phyloP scores from a whole-genome alignment of 306 rosid species.

The Acmispon strigosus region DNA sequence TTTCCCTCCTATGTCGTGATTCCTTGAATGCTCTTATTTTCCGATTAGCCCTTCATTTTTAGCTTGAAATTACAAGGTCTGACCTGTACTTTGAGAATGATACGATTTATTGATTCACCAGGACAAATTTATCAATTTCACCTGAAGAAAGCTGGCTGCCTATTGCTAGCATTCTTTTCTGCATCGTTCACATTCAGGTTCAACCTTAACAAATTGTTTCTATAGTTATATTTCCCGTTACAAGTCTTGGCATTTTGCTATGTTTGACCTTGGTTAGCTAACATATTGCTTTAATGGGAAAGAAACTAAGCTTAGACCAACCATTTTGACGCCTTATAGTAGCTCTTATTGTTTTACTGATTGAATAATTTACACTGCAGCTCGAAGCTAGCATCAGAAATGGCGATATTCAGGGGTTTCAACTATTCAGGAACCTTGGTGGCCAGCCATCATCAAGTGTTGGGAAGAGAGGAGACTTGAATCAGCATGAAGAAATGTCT shows the following conservation, averaged over 20 bases:
- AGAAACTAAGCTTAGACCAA: background rate
- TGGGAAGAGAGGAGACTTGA: conserved; percentile 20
- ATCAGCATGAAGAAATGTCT: conserved; percentile 31
- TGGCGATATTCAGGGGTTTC: conserved; percentile 80
- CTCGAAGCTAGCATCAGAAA: conserved; percentile 76
- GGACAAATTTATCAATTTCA: conserved; percentile 72
- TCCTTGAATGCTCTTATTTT: background rate
- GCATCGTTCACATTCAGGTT: conserved; percentile 92
- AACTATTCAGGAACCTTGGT: conserved; percentile 42
- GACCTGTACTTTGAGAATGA: background rate
- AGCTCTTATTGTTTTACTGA: background rate
- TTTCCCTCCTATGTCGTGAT: background rate
- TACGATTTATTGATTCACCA: conserved; percentile 25
- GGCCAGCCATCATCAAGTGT: conserved; percentile 28
- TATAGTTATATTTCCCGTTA: background rate
- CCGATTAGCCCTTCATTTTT: background rate
- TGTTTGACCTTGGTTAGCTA: background rate
- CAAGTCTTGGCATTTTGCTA: background rate
- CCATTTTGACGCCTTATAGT: background rate
- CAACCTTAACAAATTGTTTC: background rate
- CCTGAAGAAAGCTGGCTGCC: conserved; percentile 97
- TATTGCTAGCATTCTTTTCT: conserved; percentile 73
- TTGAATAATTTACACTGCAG: conserved; percentile 31
- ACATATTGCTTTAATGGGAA: background rate
- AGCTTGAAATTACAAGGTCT: background rate